Conservation (phyloP, 2,329 filamentous ascomycete genomes). For the Aspergillus sp. region DNA sequence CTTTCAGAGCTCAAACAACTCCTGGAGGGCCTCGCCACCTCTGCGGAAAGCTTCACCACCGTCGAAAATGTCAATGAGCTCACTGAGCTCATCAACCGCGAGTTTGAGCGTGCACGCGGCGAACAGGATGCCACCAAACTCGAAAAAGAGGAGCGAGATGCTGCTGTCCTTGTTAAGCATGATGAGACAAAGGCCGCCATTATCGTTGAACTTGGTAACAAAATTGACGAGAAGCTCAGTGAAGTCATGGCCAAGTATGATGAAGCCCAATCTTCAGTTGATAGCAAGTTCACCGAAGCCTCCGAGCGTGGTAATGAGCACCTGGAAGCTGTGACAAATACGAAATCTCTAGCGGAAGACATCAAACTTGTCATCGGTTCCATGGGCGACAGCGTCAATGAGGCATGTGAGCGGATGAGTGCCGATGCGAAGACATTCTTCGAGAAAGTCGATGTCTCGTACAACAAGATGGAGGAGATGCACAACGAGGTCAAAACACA, state of each 20-base stretch:
- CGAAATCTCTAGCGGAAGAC: conserved; percentile 81
- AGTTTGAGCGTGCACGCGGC: conserved; percentile 83
- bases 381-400: conserved; percentile 75
- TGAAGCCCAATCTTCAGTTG: conserved; percentile 71
- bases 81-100: conserved; percentile 72
- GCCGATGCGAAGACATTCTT: conserved; percentile 87
- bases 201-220: conserved; percentile 54
- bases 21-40: conserved; percentile 68
- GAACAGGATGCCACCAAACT: conserved; percentile 77
- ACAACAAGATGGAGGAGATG: conserved; percentile 69
- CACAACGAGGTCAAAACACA: conserved; percentile 73
- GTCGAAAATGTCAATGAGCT: conserved; percentile 68
- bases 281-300: conserved; percentile 70
- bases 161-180: conserved; percentile 58
- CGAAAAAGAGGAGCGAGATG: conserved; percentile 66
- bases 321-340: conserved; percentile 70
- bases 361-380: conserved; percentile 83
- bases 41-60: conserved; percentile 46
- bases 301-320: conserved; percentile 73
- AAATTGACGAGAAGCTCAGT: conserved; percentile 74
- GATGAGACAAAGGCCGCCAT: conserved; percentile 59
- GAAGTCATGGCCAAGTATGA: conserved; percentile 87
- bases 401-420: conserved; percentile 81
- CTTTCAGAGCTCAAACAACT: conserved; percentile 59
- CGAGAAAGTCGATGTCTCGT: conserved; percentile 75